Base-by-base conservation (phyloP, 768 basidiomycete species). In the Calocybe cyanea region DNA sequence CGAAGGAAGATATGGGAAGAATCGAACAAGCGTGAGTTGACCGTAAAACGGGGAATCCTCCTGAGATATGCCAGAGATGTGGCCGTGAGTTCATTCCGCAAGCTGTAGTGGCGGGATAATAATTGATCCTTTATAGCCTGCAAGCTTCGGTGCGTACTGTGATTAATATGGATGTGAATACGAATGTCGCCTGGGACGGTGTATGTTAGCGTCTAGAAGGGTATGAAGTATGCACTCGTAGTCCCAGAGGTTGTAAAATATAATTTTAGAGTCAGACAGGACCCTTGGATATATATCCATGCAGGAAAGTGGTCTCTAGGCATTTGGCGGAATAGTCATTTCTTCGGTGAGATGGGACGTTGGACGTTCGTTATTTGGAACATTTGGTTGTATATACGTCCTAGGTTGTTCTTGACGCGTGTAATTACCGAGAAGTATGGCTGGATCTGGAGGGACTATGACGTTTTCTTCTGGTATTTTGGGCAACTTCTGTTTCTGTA, bases 1-100 rank as follows among this genome's bases (percentile, higher is more conserved):
- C 78, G 91, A 34, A 75, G 64, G 57, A 68, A 70, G 50, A 77
- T 77, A 58, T 92, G 89, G 90, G 77, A 83, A n/a, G 70, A 66
- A 23, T 81, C 80, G 1, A 79, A 78, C 25, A 83, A 82, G 61
- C 66, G 71, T 30, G 66, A 78, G 51, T 65, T 87, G 45, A 87
- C 76, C 53, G 84, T 84, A 38, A 83, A 70, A 62, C 71, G 90
- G 32, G 91, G 91, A 13, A 70, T 92, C 20, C 67, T 94, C 50
- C 74, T 78, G 58, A 76, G 87, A 60, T 94, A 92, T 63, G 89
- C 89, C 10, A 70, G 89, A 54, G 89, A 92, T 61, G 91, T 92
- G 41, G 85, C 85, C 44, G 90, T 91, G 58, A 76, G 88, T 71
- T 19, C 43, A 36, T 53, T n/a, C 38, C n/a, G 24, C 41, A 17